phyloP scores from a whole-genome alignment of 805 yeast genomes.

The Yueomyces sp. region DNA sequence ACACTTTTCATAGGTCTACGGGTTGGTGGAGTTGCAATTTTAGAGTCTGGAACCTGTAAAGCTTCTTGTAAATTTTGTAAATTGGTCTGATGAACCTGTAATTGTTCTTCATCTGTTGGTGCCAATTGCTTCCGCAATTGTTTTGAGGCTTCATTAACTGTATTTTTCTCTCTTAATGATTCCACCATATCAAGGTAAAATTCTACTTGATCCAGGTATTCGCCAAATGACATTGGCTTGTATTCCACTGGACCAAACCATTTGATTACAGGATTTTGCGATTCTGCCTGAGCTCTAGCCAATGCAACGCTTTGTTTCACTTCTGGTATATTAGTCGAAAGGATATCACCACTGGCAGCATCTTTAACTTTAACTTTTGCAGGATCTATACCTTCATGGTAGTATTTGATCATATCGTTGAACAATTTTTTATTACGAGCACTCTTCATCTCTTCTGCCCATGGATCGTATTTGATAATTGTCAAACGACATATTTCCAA shows the following conservation, averaged over 20 bases:
- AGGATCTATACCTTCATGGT: constrained; percentile 25
- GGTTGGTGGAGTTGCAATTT: background rate
- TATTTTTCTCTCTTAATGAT: constrained; percentile 12
- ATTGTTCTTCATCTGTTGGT: constrained; percentile 8
- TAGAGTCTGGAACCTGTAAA: background rate
- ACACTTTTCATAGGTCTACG: constrained; percentile 6
- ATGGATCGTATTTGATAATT: constrained; percentile 43
- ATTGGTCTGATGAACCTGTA: constrained; percentile 8
- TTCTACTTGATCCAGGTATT: constrained; percentile 23
- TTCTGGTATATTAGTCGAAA: constrained; percentile 20
- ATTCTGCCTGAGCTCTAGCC: constrained; percentile 32
- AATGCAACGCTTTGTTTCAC: constrained; percentile 26
- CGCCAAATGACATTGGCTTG: constrained; percentile 36
- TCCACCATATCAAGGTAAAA: constrained; percentile 19
- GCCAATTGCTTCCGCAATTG: constrained; percentile 5
- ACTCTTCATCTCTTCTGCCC: constrained; percentile 52
- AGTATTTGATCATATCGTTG: constrained; percentile 22
- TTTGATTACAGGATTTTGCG: constrained; percentile 32
- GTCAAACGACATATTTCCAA: constrained; percentile 40
- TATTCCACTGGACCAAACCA: constrained; percentile 60
- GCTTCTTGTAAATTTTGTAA: constrained; percentile 7
- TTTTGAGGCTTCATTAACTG: background rate
- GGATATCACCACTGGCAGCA: constrained; percentile 16
- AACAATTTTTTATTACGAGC: constrained; percentile 33
- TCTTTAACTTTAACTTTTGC: constrained; percentile 23